Percentiles rank a stretch among this genome's conserved stretches.
Evolutionary conservation across 106 monocot species (phyloP).

Genomic region (Apostasia shenzhenica): DNA sequence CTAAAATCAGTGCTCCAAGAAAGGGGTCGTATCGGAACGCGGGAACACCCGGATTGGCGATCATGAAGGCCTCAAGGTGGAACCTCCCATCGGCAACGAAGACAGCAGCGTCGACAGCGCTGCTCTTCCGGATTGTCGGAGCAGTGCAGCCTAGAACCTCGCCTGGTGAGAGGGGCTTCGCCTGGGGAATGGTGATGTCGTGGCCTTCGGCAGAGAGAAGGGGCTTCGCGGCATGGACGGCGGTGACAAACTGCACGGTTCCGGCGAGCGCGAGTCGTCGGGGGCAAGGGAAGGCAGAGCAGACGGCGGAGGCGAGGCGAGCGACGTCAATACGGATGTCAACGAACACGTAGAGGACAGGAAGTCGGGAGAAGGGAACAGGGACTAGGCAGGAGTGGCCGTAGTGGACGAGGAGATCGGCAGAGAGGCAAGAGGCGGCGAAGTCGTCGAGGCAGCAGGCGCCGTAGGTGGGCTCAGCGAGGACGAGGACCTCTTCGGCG

Average conservation of each 20-base stretch:
- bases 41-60: conserved; percentile 68
- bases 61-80: conserved; percentile 99
- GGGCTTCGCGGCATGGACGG: conserved; percentile 50
- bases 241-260: conserved; percentile 83
- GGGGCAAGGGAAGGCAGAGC: conserved; percentile 22
- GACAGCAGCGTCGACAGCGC: conserved; percentile 39
- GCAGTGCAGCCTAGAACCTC: conserved; percentile 95
- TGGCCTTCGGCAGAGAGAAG: conserved; percentile 30
- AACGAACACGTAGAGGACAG: conserved; percentile 84
- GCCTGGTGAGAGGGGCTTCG: conserved; percentile 86
- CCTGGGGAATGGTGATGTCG: conserved; percentile 61
- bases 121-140: conserved; percentile 39
- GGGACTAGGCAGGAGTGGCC: conserved; percentile 96
- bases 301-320: conserved; percentile 38
- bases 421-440: conserved; percentile 52
- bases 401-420: conserved; percentile 91
- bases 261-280: conserved; percentile 58
- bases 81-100: conserved; percentile 95
- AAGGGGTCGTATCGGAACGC: conserved; percentile 93
- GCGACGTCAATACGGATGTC: conserved; percentile 60
- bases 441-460: conserved; percentile 91
- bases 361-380: conserved; percentile 51
- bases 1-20: conserved; percentile 55
- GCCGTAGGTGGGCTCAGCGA: conserved; percentile 95
- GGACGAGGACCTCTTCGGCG: conserved; percentile 51